These are phyloP conservation scores for Pseudogymnoascus destructans DNA, from an alignment of 2,329 filamentous ascomycete genomes.

Conservation along the genomic window DNA sequence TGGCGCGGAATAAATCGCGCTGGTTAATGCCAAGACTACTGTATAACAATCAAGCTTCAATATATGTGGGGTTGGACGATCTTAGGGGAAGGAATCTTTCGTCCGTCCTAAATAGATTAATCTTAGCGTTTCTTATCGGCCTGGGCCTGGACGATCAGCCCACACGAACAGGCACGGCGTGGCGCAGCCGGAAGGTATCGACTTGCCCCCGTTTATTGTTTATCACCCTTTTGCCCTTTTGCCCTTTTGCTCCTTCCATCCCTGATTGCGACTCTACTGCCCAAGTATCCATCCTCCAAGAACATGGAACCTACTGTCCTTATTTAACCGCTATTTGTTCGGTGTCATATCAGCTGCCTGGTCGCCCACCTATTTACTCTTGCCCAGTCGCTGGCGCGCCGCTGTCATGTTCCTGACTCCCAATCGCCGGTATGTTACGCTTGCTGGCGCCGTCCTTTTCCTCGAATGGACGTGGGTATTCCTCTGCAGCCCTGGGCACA, in stretches of 20 bases:
- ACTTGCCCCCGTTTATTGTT: background rate
- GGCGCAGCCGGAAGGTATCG: background rate
- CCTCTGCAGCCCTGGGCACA: conserved; percentile 13
- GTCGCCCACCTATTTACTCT: background rate
- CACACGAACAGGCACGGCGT: background rate
- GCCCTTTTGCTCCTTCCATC: background rate
- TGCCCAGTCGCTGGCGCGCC: background rate
- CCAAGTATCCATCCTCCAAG: background rate
- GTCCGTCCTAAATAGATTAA: background rate
- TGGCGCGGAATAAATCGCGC: background rate
- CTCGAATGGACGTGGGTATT: conserved; percentile 18
- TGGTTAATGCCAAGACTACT: background rate
- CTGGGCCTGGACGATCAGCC: background rate
- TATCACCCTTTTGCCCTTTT: background rate
- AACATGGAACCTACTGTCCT: background rate
- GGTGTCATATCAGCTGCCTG: background rate
- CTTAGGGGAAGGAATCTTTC: background rate
- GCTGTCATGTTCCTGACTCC: background rate
- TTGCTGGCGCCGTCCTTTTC: conserved; percentile 13
- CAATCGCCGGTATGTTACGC: conserved; percentile 16
- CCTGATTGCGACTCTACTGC: background rate
- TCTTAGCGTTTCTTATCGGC: background rate
- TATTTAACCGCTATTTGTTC: background rate
- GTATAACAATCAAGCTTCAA: background rate
- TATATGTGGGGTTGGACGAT: background rate